Conservation (phyloP, 148 eudicot species). For the Polygonum aviculare region DNA sequence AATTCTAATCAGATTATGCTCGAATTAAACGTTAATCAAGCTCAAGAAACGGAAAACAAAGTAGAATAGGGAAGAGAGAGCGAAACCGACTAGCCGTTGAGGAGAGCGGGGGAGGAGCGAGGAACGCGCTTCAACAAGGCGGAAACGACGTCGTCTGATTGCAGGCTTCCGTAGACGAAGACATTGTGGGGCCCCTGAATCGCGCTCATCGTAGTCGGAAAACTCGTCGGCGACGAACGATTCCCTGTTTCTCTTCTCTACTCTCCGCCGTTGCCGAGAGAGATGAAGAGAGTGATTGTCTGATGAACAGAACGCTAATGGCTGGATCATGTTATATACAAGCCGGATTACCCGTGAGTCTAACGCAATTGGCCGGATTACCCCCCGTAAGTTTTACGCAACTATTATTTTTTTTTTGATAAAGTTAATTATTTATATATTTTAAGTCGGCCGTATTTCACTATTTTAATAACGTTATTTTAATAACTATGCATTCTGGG, state of each 20-base stretch:
- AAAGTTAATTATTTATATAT: no score
- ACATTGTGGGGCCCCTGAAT: constrained; percentile 32
- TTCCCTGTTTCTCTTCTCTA: background rate
- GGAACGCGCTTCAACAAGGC: constrained; percentile 58
- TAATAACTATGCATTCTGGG: no score
- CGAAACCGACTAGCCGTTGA: constrained; percentile 40
- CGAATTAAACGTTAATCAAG: background rate
- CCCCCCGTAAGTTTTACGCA: no score
- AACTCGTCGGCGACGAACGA: background rate
- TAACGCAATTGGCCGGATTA: no score
- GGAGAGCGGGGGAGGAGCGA: constrained; percentile 42
- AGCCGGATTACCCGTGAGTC: background rate
- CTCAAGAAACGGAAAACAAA: background rate
- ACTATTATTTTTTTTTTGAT: no score
- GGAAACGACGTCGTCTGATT: constrained; percentile 65
- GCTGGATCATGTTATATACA: background rate
- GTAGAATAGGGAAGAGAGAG: constrained; percentile 1
- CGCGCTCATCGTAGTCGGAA: constrained; percentile 12
- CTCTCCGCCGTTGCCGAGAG: background rate
- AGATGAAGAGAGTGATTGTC: background rate
- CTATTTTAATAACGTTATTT: no score
- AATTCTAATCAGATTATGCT: background rate
- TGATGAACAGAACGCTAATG: background rate
- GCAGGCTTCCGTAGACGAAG: constrained; percentile 82
- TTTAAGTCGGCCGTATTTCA: no score